Evolutionary conservation across 1,284 basidiomycete species (phyloP), one percentile per base, ranked within the genome.

Genomic region (Ustilago cynodontis): DNA sequence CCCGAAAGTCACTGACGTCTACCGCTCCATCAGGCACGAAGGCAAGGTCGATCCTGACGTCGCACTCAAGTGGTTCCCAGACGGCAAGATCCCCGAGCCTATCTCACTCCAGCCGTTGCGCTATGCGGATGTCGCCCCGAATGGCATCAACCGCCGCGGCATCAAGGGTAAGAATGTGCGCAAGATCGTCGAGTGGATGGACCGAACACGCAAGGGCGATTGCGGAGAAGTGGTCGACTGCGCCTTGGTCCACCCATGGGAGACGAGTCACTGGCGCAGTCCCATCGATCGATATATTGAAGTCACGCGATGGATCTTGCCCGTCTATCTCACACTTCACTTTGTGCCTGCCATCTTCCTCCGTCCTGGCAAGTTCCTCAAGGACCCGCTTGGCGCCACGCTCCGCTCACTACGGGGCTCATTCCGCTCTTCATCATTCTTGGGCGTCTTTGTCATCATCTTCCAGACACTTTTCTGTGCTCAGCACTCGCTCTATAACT

Each of bases 401-500:
- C 28, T 75, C 29, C 90, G 89, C 62, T 91, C 92, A 0, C 87
- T 90, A 0, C 87, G 90, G 82, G 94, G 94, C 10, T 94, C 94
- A 11, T 86, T 91, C 68, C 89, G 95, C 56, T 95, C 93, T 79
- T 94, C 93, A 1, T 91, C 94, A 0, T 99, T 98, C 89, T 87
- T 98, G 26, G 93, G 93, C 2, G 88, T 90, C 6, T 96, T 96
- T 78, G 91, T 98, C 45, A 87, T 92, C 47, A 91, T 94, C 69
- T 96, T 92, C 86, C 94, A 98, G 93, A 93, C 89, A 2, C 88
- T 90, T 58, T 92, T 92, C 86, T 98, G 95, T 86, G 87, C 90
- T 53, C 92, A 92, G 77, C 89, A 92, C 78, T 88, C 91, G 60
- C 75, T 91, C 2, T 89, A 91, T 82, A 72, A 81, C 20, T 59